Base-by-base conservation (phyloP, 805 yeast genomes). In the Tetrapisispora iriomotensis region DNA sequence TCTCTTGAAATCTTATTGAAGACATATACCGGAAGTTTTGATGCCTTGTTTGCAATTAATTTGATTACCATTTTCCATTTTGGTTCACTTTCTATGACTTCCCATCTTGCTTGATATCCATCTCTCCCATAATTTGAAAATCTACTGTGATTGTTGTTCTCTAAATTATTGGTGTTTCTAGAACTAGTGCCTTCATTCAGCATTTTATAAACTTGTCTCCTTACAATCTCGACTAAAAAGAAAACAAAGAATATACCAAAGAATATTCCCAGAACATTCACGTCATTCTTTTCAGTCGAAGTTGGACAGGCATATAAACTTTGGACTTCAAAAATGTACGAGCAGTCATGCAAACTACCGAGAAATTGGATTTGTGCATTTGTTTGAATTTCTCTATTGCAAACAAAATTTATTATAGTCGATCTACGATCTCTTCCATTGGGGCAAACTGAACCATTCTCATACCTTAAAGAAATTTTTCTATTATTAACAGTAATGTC, bases 251-350 rank as follows among this genome's bases (percentile, higher is more conserved):
- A 59, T 38, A 80, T 78, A 30, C 75, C 63, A 14, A 75, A 44
- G 46, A 82, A 79, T 36, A 82, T 76, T 66, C 83, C 75, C 38
- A 81, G 69, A 3, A 79, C 76, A 14, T 79, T 78, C 39, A 74
- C 60, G 43, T 81, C 76, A 51, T 79, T 79, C 10, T 70, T 74
- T 48, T 77, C 72, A 37, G 79, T 77, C 8, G 83, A 76, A 1
- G 87, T 80, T 0, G 94, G 84, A 59, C 96, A 86, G 0, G 94
- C 95, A 61, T 79, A 82, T 31, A 83, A 77, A 3, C 94, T 82
- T 47, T 86, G 64, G 24, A 85, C 86, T 53, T 86, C 95, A 57
- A 86, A 86, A 53, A 80, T 74, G 58, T 83, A 86, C 27, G 80
- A 75, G 60, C 96, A 86, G 45, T 86, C 83, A 56, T 84, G 74